phyloP scores from a whole-genome alignment of 2,329 filamentous ascomycete species.

The Eutypa lata region DNA sequence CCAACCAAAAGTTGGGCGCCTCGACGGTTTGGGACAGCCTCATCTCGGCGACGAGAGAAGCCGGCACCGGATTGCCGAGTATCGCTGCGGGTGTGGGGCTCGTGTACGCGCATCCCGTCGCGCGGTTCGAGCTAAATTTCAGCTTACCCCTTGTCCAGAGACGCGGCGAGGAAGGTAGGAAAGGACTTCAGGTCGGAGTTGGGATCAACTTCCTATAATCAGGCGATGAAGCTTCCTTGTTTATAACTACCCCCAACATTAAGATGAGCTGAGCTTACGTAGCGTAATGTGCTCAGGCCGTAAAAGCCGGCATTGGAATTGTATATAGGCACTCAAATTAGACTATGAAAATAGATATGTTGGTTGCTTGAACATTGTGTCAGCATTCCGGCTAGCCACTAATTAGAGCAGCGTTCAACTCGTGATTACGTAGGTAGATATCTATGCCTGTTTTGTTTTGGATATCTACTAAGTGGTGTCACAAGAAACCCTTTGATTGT shows the following conservation, averaged over 20 bases:
- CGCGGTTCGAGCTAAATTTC: conserved; percentile 94
- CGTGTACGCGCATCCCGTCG: conserved; percentile 91
- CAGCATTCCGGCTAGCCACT: no score
- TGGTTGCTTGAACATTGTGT: no score
- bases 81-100: conserved; percentile 83
- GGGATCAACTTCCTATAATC: conserved; percentile 85
- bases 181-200: conserved; percentile 92
- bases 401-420: no score
- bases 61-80: conserved; percentile 76
- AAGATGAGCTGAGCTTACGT: no score
- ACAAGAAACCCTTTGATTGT: no score
- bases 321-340: not conserved
- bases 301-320: not conserved
- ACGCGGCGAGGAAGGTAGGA: conserved; percentile 80
- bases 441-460: no score
- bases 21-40: conserved; percentile 52
- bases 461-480: no score
- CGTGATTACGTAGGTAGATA: no score
- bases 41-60: conserved; percentile 61
- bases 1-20: conserved; percentile 31
- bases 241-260: no score
- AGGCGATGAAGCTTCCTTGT: no score
- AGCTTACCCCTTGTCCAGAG: conserved; percentile 79
- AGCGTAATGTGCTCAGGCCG: no score
- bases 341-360: not conserved